A percentile compares a stretch with the other conserved stretches of the same genome.
Evolutionary conservation across 1,284 basidiomycete genomes (phyloP).

Genomic region (Tylopilus sp.): DNA sequence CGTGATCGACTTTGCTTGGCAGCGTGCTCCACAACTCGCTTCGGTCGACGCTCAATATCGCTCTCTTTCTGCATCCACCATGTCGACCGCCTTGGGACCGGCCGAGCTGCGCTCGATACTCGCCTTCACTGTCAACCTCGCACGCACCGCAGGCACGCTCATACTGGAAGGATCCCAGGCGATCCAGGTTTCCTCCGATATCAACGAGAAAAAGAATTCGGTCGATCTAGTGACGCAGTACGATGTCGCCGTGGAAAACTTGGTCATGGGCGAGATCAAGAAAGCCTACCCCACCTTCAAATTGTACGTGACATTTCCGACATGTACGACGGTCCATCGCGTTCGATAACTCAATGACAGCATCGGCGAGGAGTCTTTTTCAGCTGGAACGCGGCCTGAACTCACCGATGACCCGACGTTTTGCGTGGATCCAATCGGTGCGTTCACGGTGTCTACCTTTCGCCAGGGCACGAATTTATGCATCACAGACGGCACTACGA

Average conservation of each 20-base stretch:
- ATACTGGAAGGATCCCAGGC: constrained; percentile 73
- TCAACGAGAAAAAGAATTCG: constrained; percentile 86
- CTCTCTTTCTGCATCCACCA: constrained; percentile 8
- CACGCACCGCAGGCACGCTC: constrained; percentile 65
- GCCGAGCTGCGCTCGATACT: constrained; percentile 58
- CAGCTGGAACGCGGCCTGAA: constrained; percentile 64
- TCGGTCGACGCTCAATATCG: not conserved
- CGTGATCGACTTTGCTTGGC: not conserved
- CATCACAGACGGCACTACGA: constrained; percentile 84
- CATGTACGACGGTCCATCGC: not conserved
- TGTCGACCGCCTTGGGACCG: constrained; percentile 25
- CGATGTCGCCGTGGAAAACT: constrained; percentile 88
- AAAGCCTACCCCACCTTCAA: constrained; percentile 73
- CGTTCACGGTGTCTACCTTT: constrained; percentile 19
- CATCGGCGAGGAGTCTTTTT: constrained; percentile 89
- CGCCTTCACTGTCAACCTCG: constrained; percentile 69
- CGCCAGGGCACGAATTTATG: not conserved
- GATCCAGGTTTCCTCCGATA: constrained; percentile 54
- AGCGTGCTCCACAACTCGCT: not conserved
- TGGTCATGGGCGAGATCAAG: constrained; percentile 71
- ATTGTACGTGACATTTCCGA: constrained; percentile 57
- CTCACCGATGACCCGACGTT: constrained; percentile 88
- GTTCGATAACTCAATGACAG: constrained; percentile 39
- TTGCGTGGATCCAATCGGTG: constrained; percentile 84
- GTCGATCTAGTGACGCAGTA: constrained; percentile 97